These are phyloP conservation scores for Nitzschia sp. DNA, from an alignment of 108 stramenopile species.

Conservation along the genomic window DNA sequence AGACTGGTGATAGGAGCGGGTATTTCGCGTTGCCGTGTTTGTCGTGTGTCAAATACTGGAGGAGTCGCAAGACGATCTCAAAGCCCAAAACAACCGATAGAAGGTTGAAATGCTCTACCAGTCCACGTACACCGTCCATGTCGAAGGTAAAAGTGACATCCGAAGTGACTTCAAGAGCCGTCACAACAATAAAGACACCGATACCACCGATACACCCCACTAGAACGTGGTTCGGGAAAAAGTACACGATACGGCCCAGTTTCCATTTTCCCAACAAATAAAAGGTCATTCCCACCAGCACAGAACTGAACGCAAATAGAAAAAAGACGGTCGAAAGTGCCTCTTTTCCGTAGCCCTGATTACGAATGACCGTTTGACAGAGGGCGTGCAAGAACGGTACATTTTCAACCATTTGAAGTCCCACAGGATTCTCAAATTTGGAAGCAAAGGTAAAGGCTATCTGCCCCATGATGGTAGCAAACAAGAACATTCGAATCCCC, in stretches of 20 bases:
- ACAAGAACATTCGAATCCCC: constrained; percentile 80
- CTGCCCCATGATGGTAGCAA: constrained; percentile 62
- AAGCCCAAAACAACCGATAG: constrained; percentile 53
- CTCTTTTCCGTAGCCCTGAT: constrained; percentile 69
- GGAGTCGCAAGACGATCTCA: constrained; percentile 60
- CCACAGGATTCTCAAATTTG: constrained; percentile 66
- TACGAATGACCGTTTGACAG: constrained; percentile 52
- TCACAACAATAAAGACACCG: constrained; percentile 70
- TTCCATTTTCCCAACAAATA: constrained; percentile 62
- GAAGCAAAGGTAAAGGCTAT: constrained; percentile 55
- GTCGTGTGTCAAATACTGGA: constrained; percentile 42
- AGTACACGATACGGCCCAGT: constrained; percentile 75
- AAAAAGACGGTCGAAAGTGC: constrained; percentile 79
- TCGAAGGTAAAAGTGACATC: constrained; percentile 45
- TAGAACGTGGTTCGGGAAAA: constrained; percentile 84
- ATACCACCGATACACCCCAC: constrained; percentile 89
- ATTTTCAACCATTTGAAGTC: constrained; percentile 88
- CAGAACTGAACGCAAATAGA: constrained; percentile 61
- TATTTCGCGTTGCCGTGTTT: constrained; percentile 49
- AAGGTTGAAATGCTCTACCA: constrained; percentile 42
- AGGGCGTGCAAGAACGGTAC: constrained; percentile 79
- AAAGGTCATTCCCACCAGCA: constrained; percentile 77
- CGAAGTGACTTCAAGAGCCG: constrained; percentile 71
- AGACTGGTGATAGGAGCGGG: constrained; percentile 75
- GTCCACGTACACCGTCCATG: constrained; percentile 22